Percentiles rank a stretch among this genome's conserved stretches.
These are phyloP conservation scores for Paraglomus occultum DNA, from an alignment of 192 early-diverging fungal genomes.

Conservation along the genomic window DNA sequence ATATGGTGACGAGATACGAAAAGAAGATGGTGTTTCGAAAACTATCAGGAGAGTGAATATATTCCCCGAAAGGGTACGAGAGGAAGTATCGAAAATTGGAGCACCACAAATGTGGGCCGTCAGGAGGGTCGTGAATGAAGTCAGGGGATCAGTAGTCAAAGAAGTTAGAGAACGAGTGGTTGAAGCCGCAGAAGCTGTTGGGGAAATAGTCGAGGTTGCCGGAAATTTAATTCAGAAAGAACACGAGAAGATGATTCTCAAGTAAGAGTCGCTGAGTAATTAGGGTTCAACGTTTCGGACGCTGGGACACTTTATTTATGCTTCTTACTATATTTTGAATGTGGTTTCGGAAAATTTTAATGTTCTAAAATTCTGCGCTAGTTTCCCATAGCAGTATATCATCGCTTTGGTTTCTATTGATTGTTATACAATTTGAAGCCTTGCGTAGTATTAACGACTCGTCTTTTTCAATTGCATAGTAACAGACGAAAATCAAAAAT, in stretches of 20 bases:
- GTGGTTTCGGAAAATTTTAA: too few relatives aligned
- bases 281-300: too few relatives aligned
- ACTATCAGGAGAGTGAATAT: constrained; percentile 63
- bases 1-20: constrained; percentile 83
- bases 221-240: constrained; percentile 49
- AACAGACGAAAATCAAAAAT: too few relatives aligned
- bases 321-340: too few relatives aligned
- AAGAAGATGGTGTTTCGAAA: constrained; percentile 77
- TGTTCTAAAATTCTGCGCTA: too few relatives aligned
- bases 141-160: constrained; percentile 57
- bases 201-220: constrained; percentile 52
- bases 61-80: constrained; percentile 55
- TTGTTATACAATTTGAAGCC: too few relatives aligned
- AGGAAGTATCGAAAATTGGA: constrained; percentile 51
- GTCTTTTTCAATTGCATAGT: too few relatives aligned
- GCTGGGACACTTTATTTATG: too few relatives aligned
- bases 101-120: constrained; percentile 55
- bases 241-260: constrained; percentile 36
- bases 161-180: constrained; percentile 46
- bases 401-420: too few relatives aligned
- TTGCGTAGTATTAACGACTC: too few relatives aligned
- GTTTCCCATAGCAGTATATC: too few relatives aligned
- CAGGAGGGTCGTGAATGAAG: constrained; percentile 51
- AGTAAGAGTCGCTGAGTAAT: constrained; percentile 30
- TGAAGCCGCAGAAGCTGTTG: constrained; percentile 48